phyloP scores from a whole-genome alignment of 2,329 filamentous ascomycete species.

The Dactylonectria estremocensis region DNA sequence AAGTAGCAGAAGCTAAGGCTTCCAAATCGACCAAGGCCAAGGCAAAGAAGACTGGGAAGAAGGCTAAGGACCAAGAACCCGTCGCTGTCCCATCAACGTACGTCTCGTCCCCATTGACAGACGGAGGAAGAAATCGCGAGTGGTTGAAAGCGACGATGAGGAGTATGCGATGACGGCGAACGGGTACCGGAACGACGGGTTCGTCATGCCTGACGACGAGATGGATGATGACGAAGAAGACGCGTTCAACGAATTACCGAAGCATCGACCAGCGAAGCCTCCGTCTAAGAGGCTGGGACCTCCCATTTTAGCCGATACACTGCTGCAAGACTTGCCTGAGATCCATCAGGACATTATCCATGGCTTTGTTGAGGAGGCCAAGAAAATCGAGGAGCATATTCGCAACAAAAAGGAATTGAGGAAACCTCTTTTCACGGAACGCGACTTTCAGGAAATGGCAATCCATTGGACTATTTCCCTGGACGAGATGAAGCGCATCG shows the following conservation, averaged over 20 bases:
- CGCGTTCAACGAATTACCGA: conserved; percentile 62
- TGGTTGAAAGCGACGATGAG: conserved; percentile 52
- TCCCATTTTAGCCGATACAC: conserved; percentile 72
- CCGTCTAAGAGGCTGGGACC: conserved; percentile 59
- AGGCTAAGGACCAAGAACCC: conserved; percentile 53
- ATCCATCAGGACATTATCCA: conserved; percentile 76
- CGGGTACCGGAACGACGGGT: conserved; percentile 66
- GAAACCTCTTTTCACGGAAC: conserved; percentile 76
- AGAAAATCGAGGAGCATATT: conserved; percentile 71
- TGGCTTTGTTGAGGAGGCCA: conserved; percentile 76
- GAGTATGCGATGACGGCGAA: conserved; percentile 59
- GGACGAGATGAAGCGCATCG: conserved; percentile 75
- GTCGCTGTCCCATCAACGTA: conserved; percentile 63
- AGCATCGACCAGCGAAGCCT: conserved; percentile 57
- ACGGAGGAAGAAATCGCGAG: conserved; percentile 48
- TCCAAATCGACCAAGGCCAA: conserved; percentile 51
- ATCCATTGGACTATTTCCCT: conserved; percentile 75
- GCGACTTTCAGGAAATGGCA: conserved; percentile 80
- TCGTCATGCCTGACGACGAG: conserved; percentile 62
- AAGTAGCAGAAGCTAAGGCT: conserved; percentile 53
- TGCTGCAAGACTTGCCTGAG: conserved; percentile 68
- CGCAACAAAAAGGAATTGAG: conserved; percentile 72
- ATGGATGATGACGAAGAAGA: conserved; percentile 53
- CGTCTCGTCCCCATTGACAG: conserved; percentile 68
- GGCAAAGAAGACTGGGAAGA: conserved; percentile 56